phyloP scores from a whole-genome alignment of 2,329 filamentous ascomycete species.

The Aspergillus japonicus region DNA sequence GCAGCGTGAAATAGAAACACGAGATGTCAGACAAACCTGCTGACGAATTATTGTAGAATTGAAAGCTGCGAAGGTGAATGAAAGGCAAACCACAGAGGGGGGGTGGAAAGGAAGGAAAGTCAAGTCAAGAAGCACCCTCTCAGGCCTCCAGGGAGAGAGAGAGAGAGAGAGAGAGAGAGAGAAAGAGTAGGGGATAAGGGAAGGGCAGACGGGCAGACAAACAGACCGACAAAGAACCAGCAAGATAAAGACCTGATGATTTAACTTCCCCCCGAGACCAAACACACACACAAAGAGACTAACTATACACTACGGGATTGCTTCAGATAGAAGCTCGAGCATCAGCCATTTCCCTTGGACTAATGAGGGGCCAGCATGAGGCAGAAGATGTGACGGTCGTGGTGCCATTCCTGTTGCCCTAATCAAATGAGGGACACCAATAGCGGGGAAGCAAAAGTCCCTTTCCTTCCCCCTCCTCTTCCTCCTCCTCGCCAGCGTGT shows the following conservation, averaged over 20 bases:
- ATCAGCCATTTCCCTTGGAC: not conserved
- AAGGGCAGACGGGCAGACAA: not conserved
- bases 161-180: slow-evolving; percentile 3
- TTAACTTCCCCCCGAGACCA: not conserved
- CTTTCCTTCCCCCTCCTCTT: not conserved
- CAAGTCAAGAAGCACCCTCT: not conserved
- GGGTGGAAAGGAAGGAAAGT: not conserved
- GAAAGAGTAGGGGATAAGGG: not conserved
- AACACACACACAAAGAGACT: not conserved
- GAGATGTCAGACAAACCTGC: not conserved
- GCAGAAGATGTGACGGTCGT: not conserved
- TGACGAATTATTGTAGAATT: not conserved
- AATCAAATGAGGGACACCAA: not conserved
- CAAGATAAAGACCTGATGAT: not conserved
- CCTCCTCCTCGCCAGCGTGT: slow-evolving; percentile 15
- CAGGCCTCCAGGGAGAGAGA: slow-evolving; percentile 2
- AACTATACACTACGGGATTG: not conserved
- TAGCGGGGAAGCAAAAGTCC: not conserved
- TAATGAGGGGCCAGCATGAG: not conserved
- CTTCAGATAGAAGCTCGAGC: not conserved
- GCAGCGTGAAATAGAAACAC: slow-evolving; percentile 1
- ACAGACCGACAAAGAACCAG: not conserved
- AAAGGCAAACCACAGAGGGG: not conserved
- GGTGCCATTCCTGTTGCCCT: slow-evolving; percentile 11
- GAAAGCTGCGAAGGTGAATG: no score